A percentile compares a stretch with the other conserved stretches of the same genome.
phyloP scores from a whole-genome alignment of 228 moss, liverwort and hornwort species.

The Sphagnum fallax region DNA sequence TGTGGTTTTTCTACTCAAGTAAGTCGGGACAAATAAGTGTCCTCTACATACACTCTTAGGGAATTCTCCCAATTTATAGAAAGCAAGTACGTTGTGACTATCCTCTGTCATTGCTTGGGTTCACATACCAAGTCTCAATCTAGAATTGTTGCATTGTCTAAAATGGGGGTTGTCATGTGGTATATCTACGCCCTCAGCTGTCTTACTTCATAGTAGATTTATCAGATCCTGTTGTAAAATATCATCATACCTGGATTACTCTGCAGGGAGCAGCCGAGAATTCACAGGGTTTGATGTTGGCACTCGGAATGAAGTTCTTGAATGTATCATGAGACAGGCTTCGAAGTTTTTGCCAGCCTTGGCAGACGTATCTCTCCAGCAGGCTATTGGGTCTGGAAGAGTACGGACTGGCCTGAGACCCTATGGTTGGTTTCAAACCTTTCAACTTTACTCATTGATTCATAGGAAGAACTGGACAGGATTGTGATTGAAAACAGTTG shows the following conservation, averaged over 20 bases:
- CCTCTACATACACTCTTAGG: background rate
- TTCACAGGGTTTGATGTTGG: constrained; percentile 67
- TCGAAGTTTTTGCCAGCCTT: constrained; percentile 58
- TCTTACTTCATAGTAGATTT: no score
- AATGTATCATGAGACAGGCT: constrained; percentile 64
- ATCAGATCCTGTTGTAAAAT: no score
- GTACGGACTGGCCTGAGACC: constrained; percentile 85
- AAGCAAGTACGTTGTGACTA: background rate
- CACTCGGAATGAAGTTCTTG: constrained; percentile 37
- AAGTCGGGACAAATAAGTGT: background rate
- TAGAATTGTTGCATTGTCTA: no score
- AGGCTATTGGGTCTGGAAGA: constrained; percentile 30
- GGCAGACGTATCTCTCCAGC: constrained; percentile 28
- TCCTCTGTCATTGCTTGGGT: no score
- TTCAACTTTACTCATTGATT: background rate
- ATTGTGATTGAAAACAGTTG: background rate
- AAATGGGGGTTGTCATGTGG: no score
- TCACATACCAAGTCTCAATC: no score
- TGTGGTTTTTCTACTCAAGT: no score
- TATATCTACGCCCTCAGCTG: no score
- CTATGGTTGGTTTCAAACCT: constrained; percentile 42
- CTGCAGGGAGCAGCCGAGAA: constrained; percentile 93
- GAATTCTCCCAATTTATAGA: background rate
- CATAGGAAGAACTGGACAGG: background rate
- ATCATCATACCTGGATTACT: no score